Base-by-base conservation (phyloP, 2,329 filamentous ascomycete species). In the Hypoxylon sp. region DNA sequence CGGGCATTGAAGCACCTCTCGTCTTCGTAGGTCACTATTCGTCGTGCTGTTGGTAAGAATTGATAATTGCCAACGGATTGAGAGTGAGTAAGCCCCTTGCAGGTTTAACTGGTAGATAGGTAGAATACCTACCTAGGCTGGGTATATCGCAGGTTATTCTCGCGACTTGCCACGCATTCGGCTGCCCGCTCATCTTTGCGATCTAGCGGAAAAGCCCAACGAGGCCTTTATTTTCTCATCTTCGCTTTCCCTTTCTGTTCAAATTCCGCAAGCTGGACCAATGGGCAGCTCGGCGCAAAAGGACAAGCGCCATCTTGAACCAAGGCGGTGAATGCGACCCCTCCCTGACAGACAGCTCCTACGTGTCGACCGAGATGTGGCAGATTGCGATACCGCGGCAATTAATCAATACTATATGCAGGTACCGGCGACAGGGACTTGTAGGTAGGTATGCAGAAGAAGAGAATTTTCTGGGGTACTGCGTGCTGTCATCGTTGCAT, bases 361-460 rank as follows among this genome's bases (percentile, higher is more conserved):
- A 59, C 55, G 56, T 59, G 56, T 56, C 56, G 45, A 50, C 43
- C 42, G 13, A 47, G 52, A 32, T 51, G 45, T 59, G 56, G 56
- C 31, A 48, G 23, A 27, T 27, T 9, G 30, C 41, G 43, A n/a
- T 38, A 38, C 45, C 17, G 36, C 11, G 19, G 20, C 17, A 44
- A 56, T 49, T 41, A 56, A 56, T 53, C 36, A 58, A 58, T 56
- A 51, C 9, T 9, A 25, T 59, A 50, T 56, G 56, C 52, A 59
- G 52, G 56, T 56, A 56, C 52, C 32, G 56, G 42, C 45, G 48
- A 47, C 41, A 27, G 27, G 7, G 41, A 16, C 41, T 40, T 40
- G 29, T 40, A 32, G 27, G 15, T 42, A 17, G 37, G 40, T 32
- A 23, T 12, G 7, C 32, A 30, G 47, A n/a, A n/a, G n/a, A n/a